Conservation (phyloP, 306 rosid species). For the Trifolium repens region DNA sequence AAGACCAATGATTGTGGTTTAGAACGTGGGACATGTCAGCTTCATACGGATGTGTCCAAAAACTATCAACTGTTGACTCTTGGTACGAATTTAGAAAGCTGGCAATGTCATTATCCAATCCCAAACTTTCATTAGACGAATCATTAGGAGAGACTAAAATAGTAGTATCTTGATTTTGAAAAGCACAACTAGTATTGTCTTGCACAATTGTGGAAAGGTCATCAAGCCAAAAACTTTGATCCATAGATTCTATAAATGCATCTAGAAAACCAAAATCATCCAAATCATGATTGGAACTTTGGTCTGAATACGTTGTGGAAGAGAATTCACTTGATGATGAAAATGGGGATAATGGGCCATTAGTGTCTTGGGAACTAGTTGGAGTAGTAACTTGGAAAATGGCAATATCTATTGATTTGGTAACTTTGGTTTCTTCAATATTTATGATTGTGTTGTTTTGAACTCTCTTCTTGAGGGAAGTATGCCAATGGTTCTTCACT, state of each 20-base stretch:
- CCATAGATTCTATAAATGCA: background rate
- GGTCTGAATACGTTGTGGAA: conserved; percentile 1
- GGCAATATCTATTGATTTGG: conserved; percentile 6
- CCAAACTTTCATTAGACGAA: background rate
- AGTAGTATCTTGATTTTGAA: background rate
- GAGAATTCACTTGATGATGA: conserved; percentile 36
- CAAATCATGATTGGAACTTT: background rate
- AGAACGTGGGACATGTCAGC: conserved; percentile 17
- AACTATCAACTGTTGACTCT: conserved; percentile 18
- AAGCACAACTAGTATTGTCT: background rate
- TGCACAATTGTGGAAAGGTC: conserved; percentile 20
- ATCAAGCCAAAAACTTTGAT: conserved; percentile 40
- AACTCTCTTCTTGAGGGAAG: conserved; percentile 36
- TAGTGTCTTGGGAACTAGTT: background rate
- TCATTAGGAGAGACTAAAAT: conserved; percentile 14
- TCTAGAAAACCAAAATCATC: conserved; percentile 48
- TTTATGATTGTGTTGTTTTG: background rate
- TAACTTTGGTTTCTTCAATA: background rate
- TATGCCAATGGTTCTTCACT: conserved; percentile 56
- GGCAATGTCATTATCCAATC: background rate
- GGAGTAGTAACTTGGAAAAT: conserved; percentile 25
- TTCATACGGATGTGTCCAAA: conserved; percentile 43
- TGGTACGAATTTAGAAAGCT: conserved; percentile 24
- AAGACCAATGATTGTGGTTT: background rate
- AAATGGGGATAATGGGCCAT: conserved; percentile 8